Evolutionary conservation across 805 yeast genomes (phyloP).

Genomic region (Kuraishia borneana): DNA sequence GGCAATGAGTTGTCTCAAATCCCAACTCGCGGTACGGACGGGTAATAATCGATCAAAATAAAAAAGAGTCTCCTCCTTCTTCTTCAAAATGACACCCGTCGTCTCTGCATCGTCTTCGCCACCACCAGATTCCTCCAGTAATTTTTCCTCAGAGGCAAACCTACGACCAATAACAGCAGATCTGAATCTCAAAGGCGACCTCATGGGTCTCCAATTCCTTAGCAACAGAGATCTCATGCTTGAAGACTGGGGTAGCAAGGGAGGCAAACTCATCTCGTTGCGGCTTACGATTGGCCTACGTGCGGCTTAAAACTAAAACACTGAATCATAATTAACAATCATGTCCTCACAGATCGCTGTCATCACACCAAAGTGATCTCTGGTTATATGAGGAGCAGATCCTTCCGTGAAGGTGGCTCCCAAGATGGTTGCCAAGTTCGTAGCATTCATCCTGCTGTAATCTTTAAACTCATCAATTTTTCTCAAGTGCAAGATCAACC

Average conservation of each 20-base stretch:
- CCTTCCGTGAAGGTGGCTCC: slow-evolving; percentile 53
- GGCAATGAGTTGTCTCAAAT: slow-evolving; percentile 30
- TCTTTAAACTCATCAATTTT: slow-evolving; percentile 57
- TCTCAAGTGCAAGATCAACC: slow-evolving; percentile 59
- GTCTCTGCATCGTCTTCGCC: slow-evolving; percentile 42
- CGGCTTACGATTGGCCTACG: no score
- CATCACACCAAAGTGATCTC: slow-evolving; percentile 42
- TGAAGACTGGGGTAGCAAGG: no score
- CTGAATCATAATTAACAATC: slow-evolving; percentile 28
- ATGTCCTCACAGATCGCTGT: slow-evolving; percentile 40
- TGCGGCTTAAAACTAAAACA: slow-evolving; percentile 19
- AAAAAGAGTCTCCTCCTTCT: slow-evolving; percentile 36
- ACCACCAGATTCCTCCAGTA: slow-evolving; percentile 32
- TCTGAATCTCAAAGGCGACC: no score
- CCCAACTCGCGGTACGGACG: slow-evolving; percentile 26
- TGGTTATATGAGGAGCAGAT: slow-evolving; percentile 32
- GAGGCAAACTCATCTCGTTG: no score
- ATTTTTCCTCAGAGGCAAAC: slow-evolving; percentile 17
- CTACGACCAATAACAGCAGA: no score
- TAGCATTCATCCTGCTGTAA: slow-evolving; percentile 76
- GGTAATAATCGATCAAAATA: slow-evolving; percentile 50
- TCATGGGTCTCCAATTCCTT: no score
- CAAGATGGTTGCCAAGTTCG: slow-evolving; percentile 84
- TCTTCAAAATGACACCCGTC: slow-evolving; percentile 46
- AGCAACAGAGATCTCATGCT: no score